Evolutionary conservation across 495 filamentous ascomycete species (phyloP), one percentile per base, ranked within the genome.

Genomic region (Hapsidospora chrysogenum): DNA sequence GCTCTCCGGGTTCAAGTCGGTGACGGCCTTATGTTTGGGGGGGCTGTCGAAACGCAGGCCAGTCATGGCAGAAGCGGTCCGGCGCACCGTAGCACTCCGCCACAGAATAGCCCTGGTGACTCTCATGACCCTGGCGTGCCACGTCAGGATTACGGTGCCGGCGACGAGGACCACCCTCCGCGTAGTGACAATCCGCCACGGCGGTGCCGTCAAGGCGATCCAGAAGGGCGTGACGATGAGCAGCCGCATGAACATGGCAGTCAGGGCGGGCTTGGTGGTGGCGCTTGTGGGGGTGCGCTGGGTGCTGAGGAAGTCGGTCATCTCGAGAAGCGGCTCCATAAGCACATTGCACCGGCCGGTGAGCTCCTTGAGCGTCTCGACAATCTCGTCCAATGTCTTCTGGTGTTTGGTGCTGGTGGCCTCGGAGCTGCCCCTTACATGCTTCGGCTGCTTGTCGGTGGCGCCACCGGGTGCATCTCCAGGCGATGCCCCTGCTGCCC

Each of bases 241-340:
- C 25, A 95, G 92, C 9, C 89, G 78, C 28, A 95, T 70, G 46
- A 96, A 85, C 2, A 99, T 60, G 0, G 78, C 77, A 1, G 80
- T 95, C 22, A 99, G 70, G 2, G 86, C 84, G n/a, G 92, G 89
- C 38, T 76, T 61, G 0, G 89, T 95, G 1, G 85, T 94, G 1
- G 87, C 85, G 9, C 80, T 87, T 10, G 89, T 95, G 0, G 92
- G 78, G 0, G 82, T 92, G 28, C 78, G 68, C 42, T 94, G 84
- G 1, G 85, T 94, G 15, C 84, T 92, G 13, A 99, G 66, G 51
- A 92, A 94, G 50, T 93, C 84, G 33, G 87, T 94, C 41, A 97
- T 61, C 41, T 79, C 72, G 19, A 92, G 63, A 26, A 93, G 66
- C 3, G 89, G 89, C 42, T 93, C 85, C 14, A 95, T 67, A 8